phyloP scores from a whole-genome alignment of 2,329 filamentous ascomycete genomes.

The Trichoderma sp. region DNA sequence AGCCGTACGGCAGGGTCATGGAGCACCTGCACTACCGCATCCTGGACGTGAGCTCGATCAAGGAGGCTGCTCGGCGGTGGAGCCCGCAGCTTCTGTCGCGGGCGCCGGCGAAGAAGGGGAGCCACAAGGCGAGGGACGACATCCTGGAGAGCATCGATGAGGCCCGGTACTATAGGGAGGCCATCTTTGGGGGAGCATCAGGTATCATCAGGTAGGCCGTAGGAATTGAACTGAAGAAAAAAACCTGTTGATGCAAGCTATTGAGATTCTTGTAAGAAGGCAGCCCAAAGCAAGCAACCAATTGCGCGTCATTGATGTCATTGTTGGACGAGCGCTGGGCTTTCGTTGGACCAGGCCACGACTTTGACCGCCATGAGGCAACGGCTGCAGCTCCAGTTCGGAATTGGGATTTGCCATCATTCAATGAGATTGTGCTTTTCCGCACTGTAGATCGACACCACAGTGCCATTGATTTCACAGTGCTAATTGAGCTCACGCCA shows the following conservation, averaged over 20 bases:
- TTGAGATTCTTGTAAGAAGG: background rate
- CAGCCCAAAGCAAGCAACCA: background rate
- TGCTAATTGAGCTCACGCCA: slow-evolving; percentile 18
- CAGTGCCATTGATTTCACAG: slow-evolving; percentile 19
- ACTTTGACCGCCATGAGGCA: slow-evolving; percentile 7
- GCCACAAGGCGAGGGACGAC: slow-evolving; percentile 82
- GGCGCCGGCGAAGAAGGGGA: slow-evolving; percentile 68
- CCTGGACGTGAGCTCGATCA: slow-evolving; percentile 86
- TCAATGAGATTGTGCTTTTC: background rate
- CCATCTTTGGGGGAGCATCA: slow-evolving; percentile 53
- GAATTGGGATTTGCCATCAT: slow-evolving; percentile 1
- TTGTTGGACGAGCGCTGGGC: slow-evolving; percentile 12
- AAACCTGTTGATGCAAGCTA: background rate
- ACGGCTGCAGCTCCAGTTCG: slow-evolving; percentile 4
- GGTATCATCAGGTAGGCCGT: background rate
- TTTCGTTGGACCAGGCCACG: slow-evolving; percentile 9
- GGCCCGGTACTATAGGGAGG: slow-evolving; percentile 75
- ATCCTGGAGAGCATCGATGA: slow-evolving; percentile 95
- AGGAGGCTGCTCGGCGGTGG: slow-evolving; percentile 87
- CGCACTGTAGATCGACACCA: background rate
- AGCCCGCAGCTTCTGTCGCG: slow-evolving; percentile 49
- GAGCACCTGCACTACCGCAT: slow-evolving; percentile 86
- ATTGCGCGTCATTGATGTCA: slow-evolving; percentile 13
- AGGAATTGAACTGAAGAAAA: background rate
- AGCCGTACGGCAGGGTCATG: slow-evolving; percentile 70